Percentiles rank a stretch among this genome's conserved stretches.
Evolutionary conservation across 179 eudicot genomes (phyloP).

Genomic region (Beta lomatogona): DNA sequence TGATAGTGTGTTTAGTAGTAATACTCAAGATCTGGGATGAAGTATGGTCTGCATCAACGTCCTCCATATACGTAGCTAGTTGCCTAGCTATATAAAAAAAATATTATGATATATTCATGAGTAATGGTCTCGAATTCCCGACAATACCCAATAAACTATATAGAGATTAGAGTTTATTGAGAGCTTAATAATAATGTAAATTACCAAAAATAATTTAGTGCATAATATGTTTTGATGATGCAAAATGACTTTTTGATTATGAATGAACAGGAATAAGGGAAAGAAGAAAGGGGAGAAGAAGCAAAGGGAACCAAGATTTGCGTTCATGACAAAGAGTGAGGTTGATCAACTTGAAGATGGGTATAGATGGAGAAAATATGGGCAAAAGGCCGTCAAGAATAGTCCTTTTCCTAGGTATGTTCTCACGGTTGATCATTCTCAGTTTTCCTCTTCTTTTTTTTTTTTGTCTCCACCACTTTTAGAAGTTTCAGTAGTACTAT

Average conservation of each 20-base stretch:
- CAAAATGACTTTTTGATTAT: background rate
- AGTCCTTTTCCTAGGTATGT: conserved; percentile 67
- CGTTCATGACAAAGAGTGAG: conserved; percentile 85
- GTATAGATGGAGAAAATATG: conserved; percentile 78
- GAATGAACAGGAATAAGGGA: conserved; percentile 29
- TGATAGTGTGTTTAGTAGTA: too few species aligned
- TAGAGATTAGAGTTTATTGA: too few species aligned
- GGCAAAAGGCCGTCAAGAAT: conserved; percentile 72
- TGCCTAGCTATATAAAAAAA: too few species aligned
- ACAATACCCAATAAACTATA: too few species aligned
- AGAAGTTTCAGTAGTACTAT: background rate
- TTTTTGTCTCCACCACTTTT: conserved; percentile 14
- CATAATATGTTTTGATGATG: background rate
- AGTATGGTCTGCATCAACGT: too few species aligned
- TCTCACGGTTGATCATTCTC: background rate
- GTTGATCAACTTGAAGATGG: conserved; percentile 91
- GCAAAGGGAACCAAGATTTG: conserved; percentile 62
- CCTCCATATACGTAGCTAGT: too few species aligned
- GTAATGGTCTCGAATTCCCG: too few species aligned
- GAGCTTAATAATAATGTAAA: too few species aligned
- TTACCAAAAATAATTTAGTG: too few species aligned
- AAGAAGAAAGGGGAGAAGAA: conserved; percentile 73
- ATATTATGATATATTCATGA: too few species aligned
- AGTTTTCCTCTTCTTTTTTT: background rate
- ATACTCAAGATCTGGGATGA: too few species aligned